These are phyloP conservation scores for Saccharomycopsis javanensis DNA, from an alignment of 805 yeast species.

Conservation along the genomic window DNA sequence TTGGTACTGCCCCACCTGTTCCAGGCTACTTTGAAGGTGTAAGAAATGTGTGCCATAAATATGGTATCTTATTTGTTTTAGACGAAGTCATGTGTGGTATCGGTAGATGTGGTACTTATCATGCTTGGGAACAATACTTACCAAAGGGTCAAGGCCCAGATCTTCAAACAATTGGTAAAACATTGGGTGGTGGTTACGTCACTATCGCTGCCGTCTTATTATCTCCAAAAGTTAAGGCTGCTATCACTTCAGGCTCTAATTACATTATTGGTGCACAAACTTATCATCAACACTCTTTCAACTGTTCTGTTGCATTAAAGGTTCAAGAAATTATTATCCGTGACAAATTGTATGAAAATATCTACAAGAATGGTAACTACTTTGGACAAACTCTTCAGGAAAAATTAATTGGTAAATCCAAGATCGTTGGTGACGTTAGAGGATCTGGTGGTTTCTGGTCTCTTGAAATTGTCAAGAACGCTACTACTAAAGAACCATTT, in stretches of 20 bases:
- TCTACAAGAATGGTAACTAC: slow-evolving; percentile 34
- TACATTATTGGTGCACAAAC: slow-evolving; percentile 38
- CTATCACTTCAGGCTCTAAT: slow-evolving; percentile 30
- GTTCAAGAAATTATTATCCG: slow-evolving; percentile 34
- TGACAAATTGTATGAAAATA: slow-evolving; percentile 32
- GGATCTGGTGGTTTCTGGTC: slow-evolving; percentile 51
- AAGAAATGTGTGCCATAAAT: slow-evolving; percentile 39
- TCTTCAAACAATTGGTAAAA: slow-evolving; percentile 39
- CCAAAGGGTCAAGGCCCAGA: slow-evolving; percentile 35
- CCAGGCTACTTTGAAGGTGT: slow-evolving; percentile 39
- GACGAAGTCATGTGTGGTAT: slow-evolving; percentile 52
- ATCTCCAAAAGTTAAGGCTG: slow-evolving; percentile 30
- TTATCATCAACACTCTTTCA: slow-evolving; percentile 38
- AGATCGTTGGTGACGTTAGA: slow-evolving; percentile 41
- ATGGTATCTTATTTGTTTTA: slow-evolving; percentile 39
- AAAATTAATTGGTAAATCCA: slow-evolving; percentile 23
- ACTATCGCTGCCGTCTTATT: slow-evolving; percentile 38
- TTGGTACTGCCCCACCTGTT: slow-evolving; percentile 34
- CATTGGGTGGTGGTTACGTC: slow-evolving; percentile 39
- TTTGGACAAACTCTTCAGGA: slow-evolving; percentile 30
- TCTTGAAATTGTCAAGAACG: slow-evolving; percentile 40
- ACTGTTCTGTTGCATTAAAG: slow-evolving; percentile 37
- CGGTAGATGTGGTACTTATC: slow-evolving; percentile 41
- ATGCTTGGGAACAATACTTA: slow-evolving; percentile 36
- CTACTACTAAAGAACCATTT: slow-evolving; percentile 38